Evolutionary conservation across 2,329 filamentous ascomycete genomes (phyloP).

Genomic region (Aspergillus pseudoglaucus): DNA sequence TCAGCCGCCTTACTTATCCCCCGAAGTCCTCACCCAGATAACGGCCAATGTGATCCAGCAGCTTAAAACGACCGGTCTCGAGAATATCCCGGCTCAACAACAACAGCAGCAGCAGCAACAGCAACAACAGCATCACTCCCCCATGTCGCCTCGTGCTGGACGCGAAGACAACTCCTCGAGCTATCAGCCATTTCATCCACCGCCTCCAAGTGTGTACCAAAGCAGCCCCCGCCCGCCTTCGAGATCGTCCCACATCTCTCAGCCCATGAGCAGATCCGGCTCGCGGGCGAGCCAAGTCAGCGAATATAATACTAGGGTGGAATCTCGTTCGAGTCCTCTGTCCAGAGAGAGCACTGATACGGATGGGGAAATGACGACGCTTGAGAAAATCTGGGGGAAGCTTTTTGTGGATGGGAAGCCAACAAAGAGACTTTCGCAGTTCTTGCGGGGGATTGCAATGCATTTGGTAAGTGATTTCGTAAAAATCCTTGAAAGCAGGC

Average conservation of each 20-base stretch:
- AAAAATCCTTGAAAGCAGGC: not conserved
- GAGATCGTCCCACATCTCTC: slow-evolving; percentile 15
- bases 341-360: slow-evolving; percentile 29
- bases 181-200: slow-evolving; percentile 15
- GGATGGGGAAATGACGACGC: slow-evolving; percentile 47
- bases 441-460: slow-evolving; percentile 65
- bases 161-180: not conserved
- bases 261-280: slow-evolving; percentile 19
- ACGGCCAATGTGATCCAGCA: slow-evolving; percentile 55
- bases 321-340: slow-evolving; percentile 32
- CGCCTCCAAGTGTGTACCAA: slow-evolving; percentile 12
- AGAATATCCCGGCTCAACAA: slow-evolving; percentile 23
- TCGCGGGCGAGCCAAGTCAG: slow-evolving; percentile 32
- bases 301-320: slow-evolving; percentile 23
- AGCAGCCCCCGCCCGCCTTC: slow-evolving; percentile 16
- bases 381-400: slow-evolving; percentile 69
- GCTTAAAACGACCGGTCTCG: slow-evolving; percentile 43
- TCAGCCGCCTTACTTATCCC: slow-evolving; percentile 47
- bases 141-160: not conserved
- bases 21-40: slow-evolving; percentile 56
- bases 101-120: slow-evolving; percentile 12
- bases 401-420: slow-evolving; percentile 65
- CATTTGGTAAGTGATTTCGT: slow-evolving; percentile 55
- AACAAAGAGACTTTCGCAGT: slow-evolving; percentile 61
- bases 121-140: slow-evolving; percentile 12